phyloP scores from a whole-genome alignment of 257 asterid genomes.

The Verbascum thapsus region DNA sequence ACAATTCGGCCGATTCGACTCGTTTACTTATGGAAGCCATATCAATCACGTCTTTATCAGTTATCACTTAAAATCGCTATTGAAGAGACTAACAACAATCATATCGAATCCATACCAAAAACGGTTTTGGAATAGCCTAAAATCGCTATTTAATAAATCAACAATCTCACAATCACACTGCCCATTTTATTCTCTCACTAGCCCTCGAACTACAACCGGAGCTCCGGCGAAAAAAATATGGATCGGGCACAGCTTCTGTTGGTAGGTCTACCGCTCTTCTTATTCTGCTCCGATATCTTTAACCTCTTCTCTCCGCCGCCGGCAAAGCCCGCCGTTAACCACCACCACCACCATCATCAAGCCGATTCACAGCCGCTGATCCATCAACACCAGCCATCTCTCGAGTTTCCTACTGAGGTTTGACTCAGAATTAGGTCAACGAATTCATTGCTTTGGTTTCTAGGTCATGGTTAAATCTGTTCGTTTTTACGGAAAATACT shows the following conservation, averaged over 20 bases:
- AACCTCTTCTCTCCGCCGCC: conserved; percentile 79
- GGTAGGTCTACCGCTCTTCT: conserved; percentile 81
- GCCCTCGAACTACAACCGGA: too few relatives aligned
- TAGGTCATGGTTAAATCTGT: background rate
- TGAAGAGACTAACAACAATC: too few relatives aligned
- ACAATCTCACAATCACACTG: too few relatives aligned
- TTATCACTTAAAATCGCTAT: too few relatives aligned
- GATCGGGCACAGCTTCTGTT: conserved; percentile 84
- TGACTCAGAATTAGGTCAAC: background rate
- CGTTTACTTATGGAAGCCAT: too few relatives aligned
- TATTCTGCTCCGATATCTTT: conserved; percentile 78
- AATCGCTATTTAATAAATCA: too few relatives aligned
- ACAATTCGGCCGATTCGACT: too few relatives aligned
- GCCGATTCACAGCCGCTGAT: conserved; percentile 43
- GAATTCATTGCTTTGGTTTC: conserved; percentile 12
- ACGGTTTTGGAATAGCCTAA: too few relatives aligned
- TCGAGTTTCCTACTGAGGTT: conserved; percentile 77
- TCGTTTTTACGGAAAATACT: conserved; percentile 7
- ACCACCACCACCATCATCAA: conserved; percentile 43
- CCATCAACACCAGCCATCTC: conserved; percentile 52
- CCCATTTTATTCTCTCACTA: too few relatives aligned
- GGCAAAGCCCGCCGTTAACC: conserved; percentile 50
- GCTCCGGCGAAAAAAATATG: conserved; percentile 55
- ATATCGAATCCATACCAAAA: too few relatives aligned
- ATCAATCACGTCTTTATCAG: too few relatives aligned